phyloP scores from a whole-genome alignment of 495 filamentous ascomycete genomes.

The Baudoinia panamericana region DNA sequence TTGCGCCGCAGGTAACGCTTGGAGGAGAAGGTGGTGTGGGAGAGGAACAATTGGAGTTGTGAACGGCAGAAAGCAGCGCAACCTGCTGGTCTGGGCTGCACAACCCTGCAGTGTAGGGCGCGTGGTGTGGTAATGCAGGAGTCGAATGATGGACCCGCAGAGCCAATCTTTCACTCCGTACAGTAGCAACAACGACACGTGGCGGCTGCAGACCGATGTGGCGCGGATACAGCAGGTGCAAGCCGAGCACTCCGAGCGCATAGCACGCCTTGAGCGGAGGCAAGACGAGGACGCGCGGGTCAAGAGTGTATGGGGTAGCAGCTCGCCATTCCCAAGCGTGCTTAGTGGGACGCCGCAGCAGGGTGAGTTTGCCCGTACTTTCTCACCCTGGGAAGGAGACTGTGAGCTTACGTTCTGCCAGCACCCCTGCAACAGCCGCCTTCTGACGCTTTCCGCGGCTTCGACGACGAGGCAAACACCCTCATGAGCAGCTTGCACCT shows the following conservation, averaged over 20 bases:
- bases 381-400: background rate
- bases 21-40: too few relatives aligned
- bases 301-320: slow-evolving; percentile 71
- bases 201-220: slow-evolving; percentile 77
- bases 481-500: slow-evolving; percentile 64
- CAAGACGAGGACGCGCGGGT: slow-evolving; percentile 70
- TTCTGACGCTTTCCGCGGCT: slow-evolving; percentile 66
- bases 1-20: too few relatives aligned
- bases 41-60: too few relatives aligned
- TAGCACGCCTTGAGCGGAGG: slow-evolving; percentile 65
- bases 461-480: slow-evolving; percentile 64
- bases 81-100: too few relatives aligned
- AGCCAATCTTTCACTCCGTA: slow-evolving; percentile 45
- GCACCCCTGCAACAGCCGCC: slow-evolving; percentile 61
- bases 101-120: too few relatives aligned
- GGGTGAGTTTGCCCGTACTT: slow-evolving; percentile 39
- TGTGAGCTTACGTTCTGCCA: slow-evolving; percentile 34
- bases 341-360: slow-evolving; percentile 56
- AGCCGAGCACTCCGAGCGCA: slow-evolving; percentile 65
- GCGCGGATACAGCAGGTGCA: slow-evolving; percentile 68
- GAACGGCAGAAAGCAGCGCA: too few relatives aligned
- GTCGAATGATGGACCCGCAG: slow-evolving; percentile 49
- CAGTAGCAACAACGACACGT: slow-evolving; percentile 51
- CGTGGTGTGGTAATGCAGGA: background rate
- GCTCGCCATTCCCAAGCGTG: slow-evolving; percentile 68